Evolutionary conservation across 2,329 filamentous ascomycete species (phyloP), one percentile per base, ranked within the genome.

Genomic region (Aureobasidium sp.): DNA sequence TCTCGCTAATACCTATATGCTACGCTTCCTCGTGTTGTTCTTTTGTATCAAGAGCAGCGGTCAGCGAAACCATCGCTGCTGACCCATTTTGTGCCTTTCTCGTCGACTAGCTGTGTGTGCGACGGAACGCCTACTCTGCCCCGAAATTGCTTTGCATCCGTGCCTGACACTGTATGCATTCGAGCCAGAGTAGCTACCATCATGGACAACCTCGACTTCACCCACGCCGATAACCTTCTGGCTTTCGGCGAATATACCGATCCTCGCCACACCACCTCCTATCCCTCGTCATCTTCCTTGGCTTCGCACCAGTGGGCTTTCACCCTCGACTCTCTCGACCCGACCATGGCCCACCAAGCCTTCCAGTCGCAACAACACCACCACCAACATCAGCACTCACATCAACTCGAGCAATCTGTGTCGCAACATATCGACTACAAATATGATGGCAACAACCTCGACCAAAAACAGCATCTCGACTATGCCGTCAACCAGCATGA

Each of bases 141-240:
- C 37, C 29, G 57, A 60, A 9, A 51, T 51, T 60, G 55, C 55
- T 24, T 20, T 59, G 55, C 32, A 48, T 48, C 26, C 55, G 51
- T 55, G 51, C 37, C 26, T 55, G 48, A 37, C 24, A 12, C 17
- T 44, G 41, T 44, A 52, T 52, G 48, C 48, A 39, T 34, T 20
- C 27, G 20, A 56, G 17, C 36, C 24, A 24, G 46, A 29, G 5
- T 46, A 27, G 20, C 26, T 24, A 43, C 20, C 32, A 59, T 29
- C 34, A 79, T 79, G 77, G 77, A 79, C 67, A 72, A 76, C 70
- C 69, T 72, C 67, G 73, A 75, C 69, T 74, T 72, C 68, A 68
- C 74, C 59, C 53, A 65, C 67, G 66, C 75, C 64, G 75, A 77
- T 66, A 69, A 67, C 67, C 69, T 75, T 59, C 73, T 78, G 69